Evolutionary conservation across 2,329 filamentous ascomycete species (phyloP), one percentile per base, ranked within the genome.

Genomic region (Diaporthe batatas): DNA sequence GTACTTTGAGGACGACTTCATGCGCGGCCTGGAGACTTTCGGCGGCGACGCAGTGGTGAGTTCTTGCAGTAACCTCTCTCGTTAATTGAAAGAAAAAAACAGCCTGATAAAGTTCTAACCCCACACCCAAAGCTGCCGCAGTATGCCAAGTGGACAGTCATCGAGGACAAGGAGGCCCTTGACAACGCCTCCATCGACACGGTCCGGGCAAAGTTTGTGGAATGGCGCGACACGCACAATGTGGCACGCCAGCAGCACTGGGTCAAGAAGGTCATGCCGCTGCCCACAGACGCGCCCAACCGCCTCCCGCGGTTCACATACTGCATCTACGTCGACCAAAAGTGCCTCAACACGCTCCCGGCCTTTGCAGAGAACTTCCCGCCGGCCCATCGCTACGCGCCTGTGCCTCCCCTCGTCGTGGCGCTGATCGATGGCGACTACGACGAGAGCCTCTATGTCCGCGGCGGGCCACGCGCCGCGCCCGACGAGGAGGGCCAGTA

Each of bases 81-180:
- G 14, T 44, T 23, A 21, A 2, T 29, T 29, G 29, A 29, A 12
- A 6, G 10, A 1, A 11, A 11, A 10, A 39, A 39, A 39, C 36
- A 39, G 11, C 2, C 11, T 14, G 36, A 12, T 39, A 12, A 39
- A 14, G 10, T 12, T 39, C 2, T 4, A 4, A n/a, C 14, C 16
- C 6, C 16, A 16, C 42, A 44, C 8, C 12, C 39, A n/a, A 62
- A 62, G 58, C 6, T 62, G 23, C 58, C 39, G 1, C 58, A 62
- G 6, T 62, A 62, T 12, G 58, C 58, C 23, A 62, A 44, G n/a
- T 62, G 58, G 58, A 62, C 58, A 14, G 58, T 62, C 3, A 62
- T 1, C 39, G 58, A 62, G 6, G 39, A 62, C 10, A 36, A 7
- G 3, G 23, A 62, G 23, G 6, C 23, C 1, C 58, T 62, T 1